Evolutionary conservation across 805 yeast genomes (phyloP), one percentile per base, ranked within the genome.

Genomic region (Candida alai): DNA sequence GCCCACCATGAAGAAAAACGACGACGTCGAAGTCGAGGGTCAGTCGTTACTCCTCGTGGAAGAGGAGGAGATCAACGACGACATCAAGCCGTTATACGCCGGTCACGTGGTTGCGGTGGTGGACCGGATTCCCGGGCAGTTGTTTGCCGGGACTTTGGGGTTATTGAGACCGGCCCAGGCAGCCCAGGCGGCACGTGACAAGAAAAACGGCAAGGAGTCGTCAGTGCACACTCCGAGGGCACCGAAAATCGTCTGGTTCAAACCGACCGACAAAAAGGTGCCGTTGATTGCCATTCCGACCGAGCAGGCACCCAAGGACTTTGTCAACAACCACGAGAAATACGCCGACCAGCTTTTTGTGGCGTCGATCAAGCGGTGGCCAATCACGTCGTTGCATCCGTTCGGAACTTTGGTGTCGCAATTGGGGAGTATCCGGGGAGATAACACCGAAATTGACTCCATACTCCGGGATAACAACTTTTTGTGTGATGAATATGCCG

Each of bases 61-160:
- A 60, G 98, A 93, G 54, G 97, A 90, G 54, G 96, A 89, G 58
- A 84, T 90, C 47, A 84, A 81, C 51, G 97, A 90, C 54, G 95
- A 86, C 28, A 78, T 78, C 47, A 89, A 86, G 56, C 98, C 98
- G 5, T 68, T 93, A 34, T 93, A 90, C 51, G 97, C 97, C 1
- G 98, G 98, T 15, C 98, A 93, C 52, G 95, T 93, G 36, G 97
- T 93, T 44, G 98, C 98, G 1, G 96, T 93, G 19, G 84, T 93
- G 45, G 98, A 93, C 56, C 82, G 98, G 59, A 88, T 89, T 40
- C 96, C 97, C 0, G 97, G 97, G 15, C 98, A 93, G 57, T 70
- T 89, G 36, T 93, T 93, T 54, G 80, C 95, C 22, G 97, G 98
- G 44, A 88, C 97, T 6, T 68, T 93, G 42, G 97, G 97, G 0